Evolutionary conservation across 2,329 filamentous ascomycete genomes (phyloP), one percentile per base, ranked within the genome.

Genomic region (Keithomyces neogunnii): DNA sequence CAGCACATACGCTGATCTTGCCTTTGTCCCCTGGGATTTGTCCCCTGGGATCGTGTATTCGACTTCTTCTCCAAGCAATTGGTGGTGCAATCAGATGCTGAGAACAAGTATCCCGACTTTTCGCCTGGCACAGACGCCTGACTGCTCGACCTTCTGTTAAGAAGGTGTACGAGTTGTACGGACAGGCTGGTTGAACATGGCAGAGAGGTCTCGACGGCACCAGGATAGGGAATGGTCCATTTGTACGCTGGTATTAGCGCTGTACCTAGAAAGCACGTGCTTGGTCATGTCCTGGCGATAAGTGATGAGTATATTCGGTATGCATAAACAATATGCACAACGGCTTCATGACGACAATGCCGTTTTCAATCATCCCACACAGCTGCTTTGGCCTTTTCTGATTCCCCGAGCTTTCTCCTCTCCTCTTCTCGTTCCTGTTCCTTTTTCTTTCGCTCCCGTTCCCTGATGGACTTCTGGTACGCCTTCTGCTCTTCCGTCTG

Each of bases 401-500:
- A 81, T 61, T 85, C 80, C 61, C 81, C 81, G 56, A 78, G 78
- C 60, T 73, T 76, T 57, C 72, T 69, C 59, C 71, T 79, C 67
- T 84, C 81, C 52, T 81, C 80, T 51, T 82, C 82, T 63, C 76
- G 83, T 66, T 91, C 88, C 60, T 82, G 79, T 52, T 91, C 87
- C 53, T 84, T 74, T 59, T 81, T 80, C 73, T 83, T 90, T 61
- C 82, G 84, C 75, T 96, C 92, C 70, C 92, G 88, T 69, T 95
- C 88, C 60, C 85, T 82, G 54, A 93, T 74, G 1, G 88, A 85
- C 58, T 78, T 81, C 62, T 97, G 91, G 66, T 93, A 97, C 50
- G 89, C 88, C 60, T 78, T 80, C 75, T 96, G 88, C 70, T 96
- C 91, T 56, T 95, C 89, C 1, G 89, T 96, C 66, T 85, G 80